A percentile compares a stretch with the other conserved stretches of the same genome.
phyloP scores from a whole-genome alignment of 2,329 filamentous ascomycete species.

The Phyllosticta paracitricarpa region DNA sequence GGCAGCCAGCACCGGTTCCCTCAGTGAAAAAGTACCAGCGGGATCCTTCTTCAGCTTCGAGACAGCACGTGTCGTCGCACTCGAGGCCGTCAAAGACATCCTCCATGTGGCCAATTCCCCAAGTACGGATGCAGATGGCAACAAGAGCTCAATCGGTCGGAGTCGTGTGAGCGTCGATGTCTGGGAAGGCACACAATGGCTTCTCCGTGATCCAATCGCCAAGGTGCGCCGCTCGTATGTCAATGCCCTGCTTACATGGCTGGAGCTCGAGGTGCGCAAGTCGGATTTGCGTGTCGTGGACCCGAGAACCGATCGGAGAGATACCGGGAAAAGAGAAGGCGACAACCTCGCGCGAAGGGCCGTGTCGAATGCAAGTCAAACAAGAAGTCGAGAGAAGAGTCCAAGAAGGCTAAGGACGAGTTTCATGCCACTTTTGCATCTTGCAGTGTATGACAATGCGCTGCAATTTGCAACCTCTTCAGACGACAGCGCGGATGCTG shows the following conservation, averaged over 20 bases:
- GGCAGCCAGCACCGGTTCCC: slow-evolving; percentile 37
- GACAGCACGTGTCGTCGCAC: slow-evolving; percentile 52
- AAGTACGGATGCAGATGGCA: slow-evolving; percentile 39
- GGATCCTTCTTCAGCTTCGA: slow-evolving; percentile 55
- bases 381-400: slow-evolving; percentile 5
- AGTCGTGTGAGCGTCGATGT: slow-evolving; percentile 69
- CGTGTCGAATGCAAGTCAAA: slow-evolving; percentile 6
- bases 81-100: slow-evolving; percentile 73
- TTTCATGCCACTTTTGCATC: slow-evolving; percentile 73
- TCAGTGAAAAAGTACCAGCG: slow-evolving; percentile 42
- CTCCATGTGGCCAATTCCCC: slow-evolving; percentile 63
- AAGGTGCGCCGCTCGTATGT: slow-evolving; percentile 76
- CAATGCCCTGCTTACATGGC: slow-evolving; percentile 75
- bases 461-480: slow-evolving; percentile 53
- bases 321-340: slow-evolving; percentile 21
- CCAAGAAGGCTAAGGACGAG: slow-evolving; percentile 48
- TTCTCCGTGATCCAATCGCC: slow-evolving; percentile 69
- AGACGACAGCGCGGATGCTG: slow-evolving; percentile 36
- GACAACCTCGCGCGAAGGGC: slow-evolving; percentile 33
- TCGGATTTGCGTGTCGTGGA: slow-evolving; percentile 50
- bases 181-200: slow-evolving; percentile 96
- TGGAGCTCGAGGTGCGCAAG: slow-evolving; percentile 66
- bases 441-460: slow-evolving; percentile 82
- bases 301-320: slow-evolving; percentile 32
- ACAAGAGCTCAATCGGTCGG: slow-evolving; percentile 49